Percentiles rank a stretch among this genome's conserved stretches.
These are phyloP conservation scores for Gossypium herbaceum DNA, from an alignment of 345 rosid genomes.

Conservation along the genomic window DNA sequence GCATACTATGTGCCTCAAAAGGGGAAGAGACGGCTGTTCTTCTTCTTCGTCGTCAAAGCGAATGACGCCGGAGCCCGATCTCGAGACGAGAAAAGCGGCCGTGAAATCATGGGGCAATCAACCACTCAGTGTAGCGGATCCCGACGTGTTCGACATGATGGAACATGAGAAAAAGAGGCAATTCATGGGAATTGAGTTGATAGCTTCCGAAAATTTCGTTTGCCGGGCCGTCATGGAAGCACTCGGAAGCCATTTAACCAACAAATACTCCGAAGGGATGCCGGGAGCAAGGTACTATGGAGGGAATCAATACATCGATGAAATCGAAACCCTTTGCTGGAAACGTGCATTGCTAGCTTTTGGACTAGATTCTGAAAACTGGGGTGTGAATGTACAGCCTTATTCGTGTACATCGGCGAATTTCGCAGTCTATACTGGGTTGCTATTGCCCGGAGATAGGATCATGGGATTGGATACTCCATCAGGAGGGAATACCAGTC, in stretches of 20 bases:
- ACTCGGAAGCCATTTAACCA: conserved; percentile 69
- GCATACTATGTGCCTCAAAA: conserved; percentile 55
- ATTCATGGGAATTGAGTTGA: conserved; percentile 58
- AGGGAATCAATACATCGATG: conserved; percentile 70
- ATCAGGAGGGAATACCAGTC: conserved; percentile 75
- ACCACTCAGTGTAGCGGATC: conserved; percentile 47
- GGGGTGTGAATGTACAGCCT: conserved; percentile 88
- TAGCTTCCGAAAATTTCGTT: conserved; percentile 82
- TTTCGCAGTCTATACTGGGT: conserved; percentile 63
- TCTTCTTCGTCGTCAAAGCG: conserved; percentile 31
- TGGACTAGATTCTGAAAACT: conserved; percentile 45
- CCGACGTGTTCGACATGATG: conserved; percentile 54
- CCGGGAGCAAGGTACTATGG: conserved; percentile 67
- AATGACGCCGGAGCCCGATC: conserved; percentile 23
- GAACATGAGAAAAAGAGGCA: conserved; percentile 62
- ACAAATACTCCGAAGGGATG: conserved; percentile 75
- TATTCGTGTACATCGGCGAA: conserved; percentile 80
- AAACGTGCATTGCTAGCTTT: conserved; percentile 66
- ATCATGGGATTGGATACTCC: conserved; percentile 77
- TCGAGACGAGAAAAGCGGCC: conserved; percentile 27
- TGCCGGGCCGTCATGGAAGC: conserved; percentile 79
- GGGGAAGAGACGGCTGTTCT: conserved; percentile 27
- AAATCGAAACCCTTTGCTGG: conserved; percentile 60
- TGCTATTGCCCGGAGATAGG: conserved; percentile 60
- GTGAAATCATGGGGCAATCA: conserved; percentile 49